Evolutionary conservation across 106 monocot genomes (phyloP).

Genomic region (Dendrobium catenatum): DNA sequence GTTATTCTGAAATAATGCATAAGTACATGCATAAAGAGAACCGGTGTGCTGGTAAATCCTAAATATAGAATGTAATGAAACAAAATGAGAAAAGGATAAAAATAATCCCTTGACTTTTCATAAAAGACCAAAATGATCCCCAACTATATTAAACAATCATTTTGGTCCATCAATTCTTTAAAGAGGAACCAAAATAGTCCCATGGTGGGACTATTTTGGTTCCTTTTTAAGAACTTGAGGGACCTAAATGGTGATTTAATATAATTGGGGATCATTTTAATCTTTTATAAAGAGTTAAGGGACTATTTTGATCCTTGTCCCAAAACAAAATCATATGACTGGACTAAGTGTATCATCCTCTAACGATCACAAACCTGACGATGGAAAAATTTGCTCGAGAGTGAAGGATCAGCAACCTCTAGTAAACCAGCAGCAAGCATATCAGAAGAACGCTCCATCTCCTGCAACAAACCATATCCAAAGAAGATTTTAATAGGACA

Average conservation of each 20-base stretch:
- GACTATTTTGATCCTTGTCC: too few relatives aligned
- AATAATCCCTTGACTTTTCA: too few relatives aligned
- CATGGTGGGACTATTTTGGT: too few relatives aligned
- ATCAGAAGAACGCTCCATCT: constrained; percentile 99
- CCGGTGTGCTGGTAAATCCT: not conserved
- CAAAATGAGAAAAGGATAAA: not conserved
- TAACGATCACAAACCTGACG: constrained; percentile 56
- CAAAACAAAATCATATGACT: not conserved
- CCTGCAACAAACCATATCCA: constrained; percentile 33
- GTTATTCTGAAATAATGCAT: not conserved
- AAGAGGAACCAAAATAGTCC: too few relatives aligned
- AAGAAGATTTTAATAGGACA: constrained; percentile 2
- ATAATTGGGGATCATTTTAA: too few relatives aligned
- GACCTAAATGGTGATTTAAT: too few relatives aligned
- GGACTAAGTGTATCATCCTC: not conserved
- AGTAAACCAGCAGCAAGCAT: constrained; percentile 94
- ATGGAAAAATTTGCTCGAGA: constrained; percentile 77
- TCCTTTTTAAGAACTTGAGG: too few relatives aligned
- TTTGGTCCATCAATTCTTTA: too few relatives aligned
- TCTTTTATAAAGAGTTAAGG: too few relatives aligned
- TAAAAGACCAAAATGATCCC: too few relatives aligned
- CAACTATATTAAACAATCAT: too few relatives aligned
- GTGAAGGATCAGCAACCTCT: constrained; percentile 87
- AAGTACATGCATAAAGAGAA: not conserved
- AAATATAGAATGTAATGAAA: not conserved